phyloP scores from a whole-genome alignment of 1,284 basidiomycete species.

The Thelephora terrestris region DNA sequence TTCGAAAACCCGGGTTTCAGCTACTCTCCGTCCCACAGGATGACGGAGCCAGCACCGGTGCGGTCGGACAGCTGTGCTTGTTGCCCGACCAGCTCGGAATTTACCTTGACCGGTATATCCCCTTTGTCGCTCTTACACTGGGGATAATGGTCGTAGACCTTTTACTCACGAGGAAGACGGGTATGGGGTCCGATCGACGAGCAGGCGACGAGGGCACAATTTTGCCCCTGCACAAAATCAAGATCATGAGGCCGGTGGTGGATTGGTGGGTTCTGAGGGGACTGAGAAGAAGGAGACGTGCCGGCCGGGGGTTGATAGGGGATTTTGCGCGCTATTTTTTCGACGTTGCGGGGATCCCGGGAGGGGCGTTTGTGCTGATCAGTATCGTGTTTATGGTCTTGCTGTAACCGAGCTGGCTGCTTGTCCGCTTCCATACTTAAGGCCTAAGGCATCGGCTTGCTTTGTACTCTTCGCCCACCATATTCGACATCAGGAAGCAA shows the following conservation, averaged over 20 bases:
- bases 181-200: too few species aligned
- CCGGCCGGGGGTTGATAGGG: conserved; percentile 16
- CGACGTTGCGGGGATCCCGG: conserved; percentile 28
- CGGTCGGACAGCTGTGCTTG: conserved; percentile 40
- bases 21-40: conserved; percentile 38
- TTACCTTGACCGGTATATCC: conserved; percentile 41
- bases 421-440: conserved; percentile 20
- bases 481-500: too few species aligned
- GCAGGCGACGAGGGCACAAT: too few species aligned
- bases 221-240: too few species aligned
- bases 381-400: neutral
- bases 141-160: too few species aligned
- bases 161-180: too few species aligned
- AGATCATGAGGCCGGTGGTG: too few species aligned
- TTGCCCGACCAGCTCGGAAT: conserved; percentile 50
- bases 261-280: too few species aligned
- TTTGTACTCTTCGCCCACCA: too few species aligned
- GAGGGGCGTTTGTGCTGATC: conserved; percentile 18
- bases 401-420: neutral
- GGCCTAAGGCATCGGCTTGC: conserved; percentile 24
- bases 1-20: conserved; percentile 49
- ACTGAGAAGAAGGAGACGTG: conserved; percentile 7
- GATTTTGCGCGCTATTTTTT: conserved; percentile 24
- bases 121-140: conserved; percentile 12
- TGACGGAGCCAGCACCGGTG: conserved; percentile 15